Percentiles rank a stretch among this genome's conserved stretches.
phyloP scores from a whole-genome alignment of 306 rosid genomes.

The Corylus americana region DNA sequence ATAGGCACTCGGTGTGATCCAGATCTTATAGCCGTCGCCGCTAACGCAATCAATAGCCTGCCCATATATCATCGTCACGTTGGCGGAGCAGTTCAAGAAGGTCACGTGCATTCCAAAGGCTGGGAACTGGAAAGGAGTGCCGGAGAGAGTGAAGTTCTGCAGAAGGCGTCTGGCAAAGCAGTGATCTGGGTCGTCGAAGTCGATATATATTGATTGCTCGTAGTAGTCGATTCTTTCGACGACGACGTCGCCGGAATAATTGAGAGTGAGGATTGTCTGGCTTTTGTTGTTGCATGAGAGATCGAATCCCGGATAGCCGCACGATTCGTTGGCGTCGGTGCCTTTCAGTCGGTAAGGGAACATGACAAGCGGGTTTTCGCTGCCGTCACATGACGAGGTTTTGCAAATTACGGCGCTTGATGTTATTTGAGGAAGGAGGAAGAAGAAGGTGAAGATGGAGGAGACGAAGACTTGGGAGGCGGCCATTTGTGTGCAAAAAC shows the following conservation, averaged over 20 bases:
- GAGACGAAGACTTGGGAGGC: constrained; percentile 2
- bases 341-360: constrained; percentile 40
- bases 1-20: neutral
- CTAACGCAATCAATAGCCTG: constrained; percentile 32
- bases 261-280: constrained; percentile 33
- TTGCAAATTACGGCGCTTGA: constrained; percentile 24
- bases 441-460: constrained; percentile 3
- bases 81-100: constrained; percentile 45
- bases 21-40: constrained; percentile 1
- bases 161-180: constrained; percentile 35
- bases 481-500: constrained; percentile 14
- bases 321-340: neutral
- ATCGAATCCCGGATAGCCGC: constrained; percentile 18
- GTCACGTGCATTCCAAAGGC: neutral
- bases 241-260: constrained; percentile 22
- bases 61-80: neutral
- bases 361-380: neutral
- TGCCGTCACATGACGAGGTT: neutral
- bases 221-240: constrained; percentile 16
- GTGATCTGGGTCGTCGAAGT: constrained; percentile 22
- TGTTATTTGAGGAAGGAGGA: constrained; percentile 13
- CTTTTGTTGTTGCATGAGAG: constrained; percentile 26
- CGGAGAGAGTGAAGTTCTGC: neutral
- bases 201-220: neutral
- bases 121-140: neutral